phyloP scores from a whole-genome alignment of 176 grass and related monocot species.

The Bothriochloa decipiens region DNA sequence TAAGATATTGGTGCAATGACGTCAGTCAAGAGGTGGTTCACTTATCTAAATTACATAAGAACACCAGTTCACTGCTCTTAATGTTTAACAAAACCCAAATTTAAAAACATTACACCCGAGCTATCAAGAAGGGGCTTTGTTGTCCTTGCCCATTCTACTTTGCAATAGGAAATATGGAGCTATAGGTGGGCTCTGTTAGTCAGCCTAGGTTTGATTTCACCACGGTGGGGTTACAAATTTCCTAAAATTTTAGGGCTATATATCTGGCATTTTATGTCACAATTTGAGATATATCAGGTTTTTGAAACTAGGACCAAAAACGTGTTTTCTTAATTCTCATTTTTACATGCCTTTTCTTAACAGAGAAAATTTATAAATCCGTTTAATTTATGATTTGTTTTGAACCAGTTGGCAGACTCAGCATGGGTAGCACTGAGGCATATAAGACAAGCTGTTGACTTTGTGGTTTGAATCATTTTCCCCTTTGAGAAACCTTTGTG shows the following conservation, averaged over 20 bases:
- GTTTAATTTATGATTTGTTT: conserved; percentile 49
- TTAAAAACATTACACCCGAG: not conserved
- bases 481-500: conserved; percentile 7
- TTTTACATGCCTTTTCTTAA: not conserved
- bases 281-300: not conserved
- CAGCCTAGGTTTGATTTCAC: conserved; percentile 9
- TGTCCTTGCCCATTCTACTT: not conserved
- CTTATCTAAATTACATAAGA: conserved; percentile 16
- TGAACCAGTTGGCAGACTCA: conserved; percentile 66
- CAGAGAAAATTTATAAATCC: not conserved
- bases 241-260: not conserved
- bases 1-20: conserved; percentile 76
- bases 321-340: not conserved
- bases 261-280: not conserved
- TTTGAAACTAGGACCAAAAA: not conserved
- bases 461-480: conserved; percentile 55
- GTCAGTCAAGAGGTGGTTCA: conserved; percentile 70
- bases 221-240: not conserved
- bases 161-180: conserved; percentile 10
- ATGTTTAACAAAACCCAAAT: not conserved
- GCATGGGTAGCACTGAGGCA: conserved; percentile 80
- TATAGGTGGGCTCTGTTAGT: not conserved
- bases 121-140: not conserved
- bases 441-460: conserved; percentile 83
- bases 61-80: not conserved